Evolutionary conservation across 495 filamentous ascomycete species (phyloP).

Genomic region (Talaromyces ruber): DNA sequence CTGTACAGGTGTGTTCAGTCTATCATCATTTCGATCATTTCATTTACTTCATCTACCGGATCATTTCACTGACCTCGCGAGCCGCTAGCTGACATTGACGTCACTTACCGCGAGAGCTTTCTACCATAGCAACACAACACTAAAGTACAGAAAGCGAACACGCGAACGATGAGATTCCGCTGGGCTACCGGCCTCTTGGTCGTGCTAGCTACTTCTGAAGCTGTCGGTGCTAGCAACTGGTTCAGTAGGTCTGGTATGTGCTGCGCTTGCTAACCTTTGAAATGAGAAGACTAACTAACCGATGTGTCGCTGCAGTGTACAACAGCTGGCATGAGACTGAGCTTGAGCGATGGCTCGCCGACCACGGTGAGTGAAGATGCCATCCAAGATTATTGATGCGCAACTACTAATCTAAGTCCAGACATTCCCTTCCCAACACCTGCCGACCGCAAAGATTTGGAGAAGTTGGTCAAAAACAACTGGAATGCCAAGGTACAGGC

Average conservation of each 20-base stretch:
- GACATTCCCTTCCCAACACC: constrained; percentile 77
- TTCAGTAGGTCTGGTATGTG: constrained; percentile 68
- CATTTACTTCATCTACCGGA: background rate
- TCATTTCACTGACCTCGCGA: background rate
- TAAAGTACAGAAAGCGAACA: background rate
- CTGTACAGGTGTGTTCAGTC: background rate
- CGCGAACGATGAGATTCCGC: constrained; percentile 61
- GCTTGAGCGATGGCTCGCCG: constrained; percentile 92
- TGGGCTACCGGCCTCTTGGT: constrained; percentile 58
- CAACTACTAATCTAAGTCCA: constrained; percentile 7
- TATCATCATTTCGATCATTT: background rate
- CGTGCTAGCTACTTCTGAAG: constrained; percentile 57
- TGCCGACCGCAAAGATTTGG: constrained; percentile 79
- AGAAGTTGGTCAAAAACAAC: constrained; percentile 77
- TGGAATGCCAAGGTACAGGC: constrained; percentile 68
- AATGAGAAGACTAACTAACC: constrained; percentile 2
- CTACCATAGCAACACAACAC: background rate
- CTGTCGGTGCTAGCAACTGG: constrained; percentile 64
- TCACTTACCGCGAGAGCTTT: background rate
- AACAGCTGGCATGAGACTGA: constrained; percentile 99
- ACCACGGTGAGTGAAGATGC: constrained; percentile 44
- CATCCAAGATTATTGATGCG: background rate
- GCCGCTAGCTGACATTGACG: background rate
- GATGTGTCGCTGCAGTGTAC: constrained; percentile 53
- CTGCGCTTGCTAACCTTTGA: background rate